These are phyloP conservation scores for Umbelopsis sp. DNA, from an alignment of 371 early-diverging fungal species.

Conservation along the genomic window DNA sequence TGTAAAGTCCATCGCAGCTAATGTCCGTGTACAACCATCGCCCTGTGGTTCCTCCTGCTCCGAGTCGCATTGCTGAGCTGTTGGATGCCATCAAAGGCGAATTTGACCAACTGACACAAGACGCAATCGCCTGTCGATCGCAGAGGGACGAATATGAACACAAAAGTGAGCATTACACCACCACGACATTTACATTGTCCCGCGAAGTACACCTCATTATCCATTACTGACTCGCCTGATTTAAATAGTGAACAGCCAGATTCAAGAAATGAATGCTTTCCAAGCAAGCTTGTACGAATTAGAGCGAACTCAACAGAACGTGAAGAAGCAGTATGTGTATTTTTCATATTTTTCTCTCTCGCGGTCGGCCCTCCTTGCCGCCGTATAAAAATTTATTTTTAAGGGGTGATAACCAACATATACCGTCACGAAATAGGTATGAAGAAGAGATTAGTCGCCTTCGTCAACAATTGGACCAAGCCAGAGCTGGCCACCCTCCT, in stretches of 20 bases:
- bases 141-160: constrained; percentile 90
- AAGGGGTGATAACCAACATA: neutral
- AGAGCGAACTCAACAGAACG: constrained; percentile 74
- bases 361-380: neutral
- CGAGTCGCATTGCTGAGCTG: constrained; percentile 75
- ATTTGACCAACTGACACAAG: constrained; percentile 81
- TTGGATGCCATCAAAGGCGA: constrained; percentile 84
- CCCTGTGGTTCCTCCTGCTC: constrained; percentile 73
- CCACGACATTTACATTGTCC: too few relatives aligned
- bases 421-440: constrained; percentile 19
- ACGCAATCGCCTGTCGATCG: constrained; percentile 68
- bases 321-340: constrained; percentile 67
- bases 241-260: constrained; percentile 64
- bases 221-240: constrained; percentile 11
- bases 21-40: constrained; percentile 80
- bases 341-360: neutral
- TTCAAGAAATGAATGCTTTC: constrained; percentile 74
- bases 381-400: too few relatives aligned
- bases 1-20: constrained; percentile 11
- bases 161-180: constrained; percentile 61
- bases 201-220: neutral
- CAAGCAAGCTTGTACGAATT: constrained; percentile 81
- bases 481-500: constrained; percentile 13
- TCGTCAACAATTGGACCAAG: constrained; percentile 25
- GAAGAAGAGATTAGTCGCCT: constrained; percentile 30